phyloP scores from a whole-genome alignment of 805 yeast species.

The Candida coquimbonensis region DNA sequence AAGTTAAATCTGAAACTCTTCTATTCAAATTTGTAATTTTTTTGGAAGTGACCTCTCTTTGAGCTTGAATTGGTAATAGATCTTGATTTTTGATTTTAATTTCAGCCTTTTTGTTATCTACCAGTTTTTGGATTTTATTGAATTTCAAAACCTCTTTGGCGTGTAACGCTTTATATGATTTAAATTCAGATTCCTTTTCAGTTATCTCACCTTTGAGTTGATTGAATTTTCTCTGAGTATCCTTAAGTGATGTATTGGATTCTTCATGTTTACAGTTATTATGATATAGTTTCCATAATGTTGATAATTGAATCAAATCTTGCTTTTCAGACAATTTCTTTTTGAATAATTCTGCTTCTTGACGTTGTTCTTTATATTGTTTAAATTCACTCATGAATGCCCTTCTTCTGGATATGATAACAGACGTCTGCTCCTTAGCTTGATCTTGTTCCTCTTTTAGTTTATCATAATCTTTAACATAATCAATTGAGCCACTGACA shows the following conservation, averaged over 20 bases:
- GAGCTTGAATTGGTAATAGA: constrained; percentile 57
- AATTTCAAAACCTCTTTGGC: constrained; percentile 39
- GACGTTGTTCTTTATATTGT: constrained; percentile 69
- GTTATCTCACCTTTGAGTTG: constrained; percentile 29
- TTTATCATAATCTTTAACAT: constrained; percentile 55
- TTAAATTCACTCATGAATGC: constrained; percentile 65
- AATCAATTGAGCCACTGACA: constrained; percentile 75
- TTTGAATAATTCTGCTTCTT: constrained; percentile 64
- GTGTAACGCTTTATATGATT: constrained; percentile 33
- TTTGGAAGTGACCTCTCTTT: constrained; percentile 38
- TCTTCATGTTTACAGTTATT: constrained; percentile 34
- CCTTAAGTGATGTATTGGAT: constrained; percentile 20
- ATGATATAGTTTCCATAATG: constrained; percentile 62
- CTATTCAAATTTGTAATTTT: constrained; percentile 40
- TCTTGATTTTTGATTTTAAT: constrained; percentile 39
- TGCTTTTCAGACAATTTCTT: constrained; percentile 42
- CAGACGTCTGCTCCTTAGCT: constrained; percentile 57
- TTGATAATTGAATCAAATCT: constrained; percentile 38
- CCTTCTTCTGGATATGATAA: constrained; percentile 62
- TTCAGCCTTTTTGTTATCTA: constrained; percentile 30
- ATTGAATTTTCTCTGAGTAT: constrained; percentile 22
- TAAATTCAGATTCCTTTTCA: constrained; percentile 31
- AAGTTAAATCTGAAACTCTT: constrained; percentile 41
- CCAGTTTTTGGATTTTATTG: constrained; percentile 32
- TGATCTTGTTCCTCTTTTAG: constrained; percentile 57